phyloP scores from a whole-genome alignment of 108 stramenopile genomes.

The Skeletonema tropicum region DNA sequence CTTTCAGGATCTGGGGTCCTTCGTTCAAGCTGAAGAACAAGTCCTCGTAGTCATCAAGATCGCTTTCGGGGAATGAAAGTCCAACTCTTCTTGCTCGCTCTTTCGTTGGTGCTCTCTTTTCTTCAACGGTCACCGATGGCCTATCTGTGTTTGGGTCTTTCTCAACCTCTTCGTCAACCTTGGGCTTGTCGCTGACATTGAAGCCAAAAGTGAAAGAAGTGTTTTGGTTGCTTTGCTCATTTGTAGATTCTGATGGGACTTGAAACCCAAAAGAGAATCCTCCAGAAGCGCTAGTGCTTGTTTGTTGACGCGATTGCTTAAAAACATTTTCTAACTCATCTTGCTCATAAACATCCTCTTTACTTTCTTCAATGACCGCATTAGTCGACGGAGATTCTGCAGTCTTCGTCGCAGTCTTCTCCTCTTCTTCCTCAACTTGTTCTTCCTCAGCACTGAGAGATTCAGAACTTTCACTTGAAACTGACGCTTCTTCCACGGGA shows the following conservation, averaged over 20 bases:
- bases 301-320: conserved; percentile 60
- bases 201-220: conserved; percentile 57
- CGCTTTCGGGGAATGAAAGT: conserved; percentile 47
- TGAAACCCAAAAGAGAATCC: conserved; percentile 53
- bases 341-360: conserved; percentile 62
- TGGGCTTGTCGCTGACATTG: conserved; percentile 19
- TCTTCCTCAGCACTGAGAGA: not conserved
- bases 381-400: not conserved
- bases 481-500: not conserved
- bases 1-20: conserved; percentile 56
- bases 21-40: conserved; percentile 70
- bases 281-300: conserved; percentile 6
- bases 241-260: not conserved
- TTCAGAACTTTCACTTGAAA: not conserved
- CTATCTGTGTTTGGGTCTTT: not conserved
- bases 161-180: not conserved
- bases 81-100: conserved; percentile 37
- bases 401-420: not conserved
- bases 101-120: not conserved
- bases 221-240: not conserved
- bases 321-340: conserved; percentile 79
- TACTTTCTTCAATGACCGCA: conserved; percentile 1
- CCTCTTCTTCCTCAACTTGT: conserved; percentile 16
- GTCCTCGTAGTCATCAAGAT: conserved; percentile 51
- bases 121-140: not conserved